Evolutionary conservation across 2,329 filamentous ascomycete genomes (phyloP), one percentile per base, ranked within the genome.

Genomic region (Cercospora sp.): DNA sequence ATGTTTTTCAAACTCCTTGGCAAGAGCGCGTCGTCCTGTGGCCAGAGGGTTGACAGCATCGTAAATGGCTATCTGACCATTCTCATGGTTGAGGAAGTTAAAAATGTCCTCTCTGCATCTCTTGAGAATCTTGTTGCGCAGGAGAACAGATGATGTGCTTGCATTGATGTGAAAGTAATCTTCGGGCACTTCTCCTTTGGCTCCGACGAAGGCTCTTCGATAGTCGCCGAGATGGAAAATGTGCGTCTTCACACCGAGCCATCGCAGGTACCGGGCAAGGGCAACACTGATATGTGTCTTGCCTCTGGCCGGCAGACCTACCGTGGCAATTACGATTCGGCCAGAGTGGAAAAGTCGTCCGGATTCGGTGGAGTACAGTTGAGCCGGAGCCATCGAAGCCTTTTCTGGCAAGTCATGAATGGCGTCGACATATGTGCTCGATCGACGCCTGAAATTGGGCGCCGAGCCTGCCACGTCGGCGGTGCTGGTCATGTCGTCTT

Each of bases 221-320:
- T 99, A 99, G 81, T 99, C 95, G 67, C 96, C 95, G 16, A 99
- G 85, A 78, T 99, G 95, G 79, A 99, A 99, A 74, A 98, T 96
- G 73, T 94, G 91, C 36, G 95, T 98, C 83, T 99, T 99, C 68
- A 99, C 95, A 70, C 95, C 95, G 45, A 99, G 87, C 95, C 95
- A 99, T 80, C 94, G 89, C 55, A 99, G 85, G 82, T 99, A 99
- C 57, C 95, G 90, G 58, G 94, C 93, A 76, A 99, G 86, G 6
- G 95, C 97, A 63, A 99, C 95, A 67, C 94, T 97, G 63, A 97
- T 96, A 77, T 99, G 95, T 86, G 95, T 99, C 82, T 99, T 99
- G 69, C 95, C 95, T 76, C 95, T 90, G 45, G 95, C 95, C 51
- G 95, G 95, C 31, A 97, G 87, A 26, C 95, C 95, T 73, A 98